phyloP scores from a whole-genome alignment of 164 flowering plant species.

The Malania oleifera region DNA sequence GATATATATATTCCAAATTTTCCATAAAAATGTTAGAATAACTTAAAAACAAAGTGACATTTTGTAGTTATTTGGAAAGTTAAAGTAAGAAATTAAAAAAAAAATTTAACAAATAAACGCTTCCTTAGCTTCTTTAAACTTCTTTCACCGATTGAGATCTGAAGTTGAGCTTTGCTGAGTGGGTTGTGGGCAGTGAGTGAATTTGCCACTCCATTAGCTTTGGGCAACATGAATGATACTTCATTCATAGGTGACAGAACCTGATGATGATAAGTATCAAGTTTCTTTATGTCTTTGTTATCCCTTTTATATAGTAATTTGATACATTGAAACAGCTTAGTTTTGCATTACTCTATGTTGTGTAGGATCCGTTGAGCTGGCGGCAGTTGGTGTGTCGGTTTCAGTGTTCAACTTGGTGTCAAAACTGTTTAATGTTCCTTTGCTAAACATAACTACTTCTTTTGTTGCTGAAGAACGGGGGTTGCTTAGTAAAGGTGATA shows the following conservation, averaged over 20 bases:
- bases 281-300: not conserved
- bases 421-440: conserved; percentile 83
- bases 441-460: conserved; percentile 90
- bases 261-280: not conserved
- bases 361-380: conserved; percentile 84
- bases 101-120: too few relatives aligned
- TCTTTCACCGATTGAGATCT: too few relatives aligned
- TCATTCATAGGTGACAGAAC: not conserved
- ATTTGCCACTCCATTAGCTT: too few relatives aligned
- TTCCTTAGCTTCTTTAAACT: too few relatives aligned
- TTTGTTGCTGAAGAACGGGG: conserved; percentile 97
- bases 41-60: too few relatives aligned
- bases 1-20: too few relatives aligned
- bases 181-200: not conserved
- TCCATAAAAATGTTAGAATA: too few relatives aligned
- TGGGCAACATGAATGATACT: too few relatives aligned
- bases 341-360: conserved; percentile 3
- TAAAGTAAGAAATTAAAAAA: too few relatives aligned
- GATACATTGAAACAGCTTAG: too few relatives aligned
- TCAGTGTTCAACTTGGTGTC: conserved; percentile 90
- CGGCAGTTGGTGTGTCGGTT: conserved; percentile 94
- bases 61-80: too few relatives aligned
- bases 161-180: not conserved
- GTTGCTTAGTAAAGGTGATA: conserved; percentile 19
- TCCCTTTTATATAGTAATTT: not conserved